Evolutionary conservation across 2,329 filamentous ascomycete species (phyloP).

Genomic region (Chaetomium sp.): DNA sequence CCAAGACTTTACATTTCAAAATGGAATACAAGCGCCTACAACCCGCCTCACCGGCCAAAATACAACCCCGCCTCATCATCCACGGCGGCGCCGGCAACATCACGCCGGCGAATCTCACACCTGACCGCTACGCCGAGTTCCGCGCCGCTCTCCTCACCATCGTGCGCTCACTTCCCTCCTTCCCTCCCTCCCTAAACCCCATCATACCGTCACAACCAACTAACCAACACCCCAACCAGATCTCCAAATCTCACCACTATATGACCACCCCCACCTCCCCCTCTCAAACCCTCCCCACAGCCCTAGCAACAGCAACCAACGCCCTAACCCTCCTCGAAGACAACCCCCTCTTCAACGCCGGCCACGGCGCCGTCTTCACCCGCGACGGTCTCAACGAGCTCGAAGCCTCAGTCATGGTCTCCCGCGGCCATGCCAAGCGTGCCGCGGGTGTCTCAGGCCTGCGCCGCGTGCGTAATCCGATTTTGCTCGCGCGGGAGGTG

Average conservation of each 20-base stretch:
- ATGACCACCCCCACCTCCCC: slow-evolving; percentile 33
- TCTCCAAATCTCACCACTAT: slow-evolving; percentile 40
- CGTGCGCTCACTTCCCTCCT: slow-evolving; percentile 35
- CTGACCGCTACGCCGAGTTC: slow-evolving; percentile 52
- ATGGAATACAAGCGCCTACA: slow-evolving; percentile 38
- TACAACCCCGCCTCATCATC: slow-evolving; percentile 57
- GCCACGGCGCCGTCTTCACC: slow-evolving; percentile 80
- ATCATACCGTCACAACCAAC: background rate
- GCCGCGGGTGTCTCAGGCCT: slow-evolving; percentile 72
- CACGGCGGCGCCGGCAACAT: slow-evolving; percentile 71
- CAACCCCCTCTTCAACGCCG: slow-evolving; percentile 77
- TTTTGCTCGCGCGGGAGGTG: slow-evolving; percentile 65
- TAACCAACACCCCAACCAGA: slow-evolving; percentile 25
- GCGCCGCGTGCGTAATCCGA: slow-evolving; percentile 69
- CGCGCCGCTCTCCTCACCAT: slow-evolving; percentile 55
- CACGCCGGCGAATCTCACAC: slow-evolving; percentile 50
- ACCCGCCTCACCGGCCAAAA: slow-evolving; percentile 11
- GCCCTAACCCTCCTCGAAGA: slow-evolving; percentile 73
- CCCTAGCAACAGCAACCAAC: slow-evolving; percentile 67
- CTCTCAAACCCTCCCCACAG: slow-evolving; percentile 37
- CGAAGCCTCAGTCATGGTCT: slow-evolving; percentile 83
- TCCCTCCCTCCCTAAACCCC: background rate
- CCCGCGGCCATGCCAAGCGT: slow-evolving; percentile 63
- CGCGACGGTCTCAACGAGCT: slow-evolving; percentile 76
- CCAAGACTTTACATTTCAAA: background rate